Conservation (phyloP, 768 basidiomycete species). For the Royoungia palumana region DNA sequence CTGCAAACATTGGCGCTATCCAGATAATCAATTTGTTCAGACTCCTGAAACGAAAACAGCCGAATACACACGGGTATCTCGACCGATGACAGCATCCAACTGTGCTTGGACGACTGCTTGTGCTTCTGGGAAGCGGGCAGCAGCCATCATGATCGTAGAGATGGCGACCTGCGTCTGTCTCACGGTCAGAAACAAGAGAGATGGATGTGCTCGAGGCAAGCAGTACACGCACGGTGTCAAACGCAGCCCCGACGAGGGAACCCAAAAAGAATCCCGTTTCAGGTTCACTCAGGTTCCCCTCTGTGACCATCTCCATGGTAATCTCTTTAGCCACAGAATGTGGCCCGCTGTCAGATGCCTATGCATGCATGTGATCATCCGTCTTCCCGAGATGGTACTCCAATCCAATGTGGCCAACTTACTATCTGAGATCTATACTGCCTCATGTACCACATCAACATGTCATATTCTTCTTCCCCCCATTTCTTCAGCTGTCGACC, state of each 20-base stretch:
- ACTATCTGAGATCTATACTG: constrained; percentile 46
- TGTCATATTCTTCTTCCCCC: constrained; percentile 48
- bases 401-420: not conserved
- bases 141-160: constrained; percentile 34
- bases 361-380: not conserved
- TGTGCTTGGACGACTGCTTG: constrained; percentile 36
- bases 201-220: rapidly evolving
- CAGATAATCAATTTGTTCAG: not conserved
- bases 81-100: constrained; percentile 36
- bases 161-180: constrained; percentile 28
- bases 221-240: constrained; percentile 42
- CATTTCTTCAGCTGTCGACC: constrained; percentile 51
- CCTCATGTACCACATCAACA: constrained; percentile 47
- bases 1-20: constrained; percentile 37
- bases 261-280: constrained; percentile 60
- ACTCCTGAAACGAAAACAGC: not conserved
- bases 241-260: constrained; percentile 60
- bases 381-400: not conserved
- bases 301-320: constrained; percentile 41
- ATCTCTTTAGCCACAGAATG: constrained; percentile 52
- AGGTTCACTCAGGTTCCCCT: constrained; percentile 46
- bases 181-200: not conserved
- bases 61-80: constrained; percentile 28
- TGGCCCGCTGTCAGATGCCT: constrained; percentile 11
- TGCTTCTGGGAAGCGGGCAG: constrained; percentile 33